A percentile compares a stretch with the other conserved stretches of the same genome.
phyloP scores from a whole-genome alignment of 2,329 filamentous ascomycete species.

The Diplocarpon rosae region DNA sequence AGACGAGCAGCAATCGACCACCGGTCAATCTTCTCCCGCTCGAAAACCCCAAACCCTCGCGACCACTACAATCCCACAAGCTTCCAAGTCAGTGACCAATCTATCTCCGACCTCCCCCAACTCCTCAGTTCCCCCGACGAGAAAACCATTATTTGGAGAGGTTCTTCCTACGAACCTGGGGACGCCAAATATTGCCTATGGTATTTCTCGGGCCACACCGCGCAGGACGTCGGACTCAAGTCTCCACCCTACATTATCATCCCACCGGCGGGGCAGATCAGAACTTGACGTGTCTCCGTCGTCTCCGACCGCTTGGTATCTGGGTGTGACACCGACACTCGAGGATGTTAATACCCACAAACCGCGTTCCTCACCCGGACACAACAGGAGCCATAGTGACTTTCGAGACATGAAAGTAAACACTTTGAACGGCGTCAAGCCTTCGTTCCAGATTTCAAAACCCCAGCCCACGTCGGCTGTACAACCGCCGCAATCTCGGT shows the following conservation, averaged over 20 bases:
- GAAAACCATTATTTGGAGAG: constrained; percentile 63
- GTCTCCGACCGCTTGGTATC: constrained; percentile 59
- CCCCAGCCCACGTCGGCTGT: constrained; percentile 3
- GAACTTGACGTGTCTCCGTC: constrained; percentile 45
- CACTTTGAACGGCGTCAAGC: constrained; percentile 21
- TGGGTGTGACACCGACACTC: constrained; percentile 32
- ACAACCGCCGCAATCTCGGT: constrained; percentile 15
- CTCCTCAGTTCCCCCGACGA: constrained; percentile 24
- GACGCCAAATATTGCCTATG: constrained; percentile 43
- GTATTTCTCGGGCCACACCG: constrained; percentile 40
- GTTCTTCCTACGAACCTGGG: constrained; percentile 50
- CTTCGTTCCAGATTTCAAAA: constrained; percentile 22
- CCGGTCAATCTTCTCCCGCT: constrained; percentile 47
- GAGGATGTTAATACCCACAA: constrained; percentile 28
- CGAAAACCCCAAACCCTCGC: constrained; percentile 39
- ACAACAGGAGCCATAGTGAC: constrained; percentile 50
- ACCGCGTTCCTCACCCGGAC: constrained; percentile 29
- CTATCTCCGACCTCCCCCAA: constrained; percentile 28
- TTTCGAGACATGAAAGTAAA: constrained; percentile 31
- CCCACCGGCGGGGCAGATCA: constrained; percentile 43
- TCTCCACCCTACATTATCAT: constrained; percentile 37
- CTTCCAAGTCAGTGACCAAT: constrained; percentile 35
- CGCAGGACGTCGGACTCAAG: constrained; percentile 64
- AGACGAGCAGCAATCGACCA: constrained; percentile 42
- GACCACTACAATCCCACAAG: constrained; percentile 26